Evolutionary conservation across 2,329 filamentous ascomycete genomes (phyloP), one percentile per base, ranked within the genome.

Genomic region (Orbilia brochopaga): DNA sequence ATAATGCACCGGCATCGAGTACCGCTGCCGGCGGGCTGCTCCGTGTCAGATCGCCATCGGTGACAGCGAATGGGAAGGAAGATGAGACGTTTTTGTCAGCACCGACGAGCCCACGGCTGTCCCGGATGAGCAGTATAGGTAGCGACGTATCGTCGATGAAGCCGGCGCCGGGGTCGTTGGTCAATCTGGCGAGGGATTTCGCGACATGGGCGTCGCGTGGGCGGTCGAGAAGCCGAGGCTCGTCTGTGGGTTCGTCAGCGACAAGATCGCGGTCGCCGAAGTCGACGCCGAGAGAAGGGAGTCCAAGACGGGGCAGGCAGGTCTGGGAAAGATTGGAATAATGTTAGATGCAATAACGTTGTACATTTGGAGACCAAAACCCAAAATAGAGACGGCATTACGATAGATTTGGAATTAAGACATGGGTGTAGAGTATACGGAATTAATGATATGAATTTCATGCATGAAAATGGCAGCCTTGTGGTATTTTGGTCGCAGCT

Each of bases 1-100:
- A 70, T 23, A 63, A 63, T 21, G 59, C 66, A 21, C 66, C 66
- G 17, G 66, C 60, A 27, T 59, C 66, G 2, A 70, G 66, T 52
- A 37, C 54, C 2, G 60, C 66, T 8, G 55, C 44, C 1, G 48
- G 30, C 19, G 66, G 66, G 15, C 40, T 58, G 19, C 50, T 40
- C 2, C 55, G 66, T 2, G 23, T 64, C 0, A 54, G 48, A 32
- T 21, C 46, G 37, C 37, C 15, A 4, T 42, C 37, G n/a, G 37
- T 42, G 11, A 23, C 46, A 17, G 37, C 13, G 13, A 51, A 19
- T 2, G 46, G 11, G 46, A 51, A 23, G 17, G 23, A 51, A 3
- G 19, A 51, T 6, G 59, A 70, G 17, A 42, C 40, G n/a, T 70
- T 70, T 21, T 50, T 70, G 50, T 70, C 66, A 3, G 66, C 66